phyloP scores from a whole-genome alignment of 495 filamentous ascomycete species.

The Chaetomidium leptoderma region DNA sequence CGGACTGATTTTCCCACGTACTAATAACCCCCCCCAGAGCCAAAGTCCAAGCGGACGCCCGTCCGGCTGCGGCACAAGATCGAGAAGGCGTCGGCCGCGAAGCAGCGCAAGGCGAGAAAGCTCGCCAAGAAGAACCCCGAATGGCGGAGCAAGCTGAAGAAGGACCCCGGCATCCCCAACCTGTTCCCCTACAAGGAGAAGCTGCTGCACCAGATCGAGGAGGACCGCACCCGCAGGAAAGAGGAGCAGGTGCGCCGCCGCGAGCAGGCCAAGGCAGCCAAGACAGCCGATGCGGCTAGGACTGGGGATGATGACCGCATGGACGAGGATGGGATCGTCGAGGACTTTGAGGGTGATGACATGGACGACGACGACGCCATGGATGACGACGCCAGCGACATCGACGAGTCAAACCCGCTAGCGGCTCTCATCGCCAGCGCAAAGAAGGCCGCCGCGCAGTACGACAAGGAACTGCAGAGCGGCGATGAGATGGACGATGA shows the following conservation, averaged over 20 bases:
- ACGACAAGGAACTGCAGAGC: conserved; percentile 58
- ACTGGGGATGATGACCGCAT: conserved; percentile 41
- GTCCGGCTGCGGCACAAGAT: conserved; percentile 92
- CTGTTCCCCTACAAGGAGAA: conserved; percentile 97
- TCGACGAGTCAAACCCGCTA: conserved; percentile 71
- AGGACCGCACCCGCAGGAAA: conserved; percentile 69
- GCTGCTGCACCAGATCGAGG: conserved; percentile 89
- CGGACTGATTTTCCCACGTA: not conserved
- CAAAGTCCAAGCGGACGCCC: conserved; percentile 86
- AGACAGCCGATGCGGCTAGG: conserved; percentile 38
- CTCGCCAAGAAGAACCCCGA: conserved; percentile 90
- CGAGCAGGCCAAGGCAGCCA: conserved; percentile 66
- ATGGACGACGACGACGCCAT: conserved; percentile 45
- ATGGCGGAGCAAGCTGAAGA: conserved; percentile 90
- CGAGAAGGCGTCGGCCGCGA: conserved; percentile 84
- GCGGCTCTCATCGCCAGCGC: conserved; percentile 91
- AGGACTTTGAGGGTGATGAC: conserved; percentile 29
- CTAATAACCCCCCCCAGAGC: conserved; percentile 54
- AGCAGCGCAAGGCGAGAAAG: conserved; percentile 85
- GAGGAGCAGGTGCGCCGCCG: conserved; percentile 68
- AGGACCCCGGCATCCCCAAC: conserved; percentile 95
- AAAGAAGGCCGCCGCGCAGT: conserved; percentile 75
- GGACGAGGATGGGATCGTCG: conserved; percentile 37
- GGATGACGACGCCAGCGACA: conserved; percentile 46
- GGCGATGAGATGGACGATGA: conserved; percentile 55